phyloP scores from a whole-genome alignment of 2,329 filamentous ascomycete species.

The Aspergillus costaricaensis region DNA sequence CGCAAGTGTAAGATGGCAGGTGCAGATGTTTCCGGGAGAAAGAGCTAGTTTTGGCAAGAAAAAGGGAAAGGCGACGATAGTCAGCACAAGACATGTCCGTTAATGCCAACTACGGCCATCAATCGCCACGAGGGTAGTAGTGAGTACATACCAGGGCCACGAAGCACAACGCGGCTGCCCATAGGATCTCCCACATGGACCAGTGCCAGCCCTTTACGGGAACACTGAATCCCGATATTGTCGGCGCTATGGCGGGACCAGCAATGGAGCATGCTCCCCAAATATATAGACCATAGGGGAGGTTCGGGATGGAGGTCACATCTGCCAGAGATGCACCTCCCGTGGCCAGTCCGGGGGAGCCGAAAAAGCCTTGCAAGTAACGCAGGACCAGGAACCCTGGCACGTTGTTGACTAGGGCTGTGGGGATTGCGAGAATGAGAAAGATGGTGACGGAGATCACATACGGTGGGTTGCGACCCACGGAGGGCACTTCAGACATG shows the following conservation, averaged over 20 bases:
- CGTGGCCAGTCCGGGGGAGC: slow-evolving; percentile 9
- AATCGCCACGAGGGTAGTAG: too few species aligned
- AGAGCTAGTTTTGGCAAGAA: not conserved
- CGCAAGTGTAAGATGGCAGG: slow-evolving; percentile 16
- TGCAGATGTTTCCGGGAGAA: slow-evolving; percentile 23
- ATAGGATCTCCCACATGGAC: slow-evolving; percentile 2
- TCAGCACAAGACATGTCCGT: too few species aligned
- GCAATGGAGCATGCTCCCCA: not conserved
- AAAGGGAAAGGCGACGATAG: not conserved
- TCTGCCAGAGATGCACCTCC: slow-evolving; percentile 9
- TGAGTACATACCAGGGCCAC: not conserved
- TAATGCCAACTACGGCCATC: too few species aligned
- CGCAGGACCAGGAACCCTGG: slow-evolving; percentile 63
- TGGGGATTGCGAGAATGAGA: slow-evolving; percentile 63
- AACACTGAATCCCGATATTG: not conserved
- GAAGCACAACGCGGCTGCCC: not conserved
- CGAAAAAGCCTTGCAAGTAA: slow-evolving; percentile 65
- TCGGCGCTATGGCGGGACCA: not conserved
- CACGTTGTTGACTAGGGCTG: slow-evolving; percentile 61
- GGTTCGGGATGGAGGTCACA: not conserved
- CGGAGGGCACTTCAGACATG: slow-evolving; percentile 63
- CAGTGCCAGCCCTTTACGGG: not conserved
- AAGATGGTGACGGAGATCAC: slow-evolving; percentile 66
- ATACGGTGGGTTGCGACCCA: slow-evolving; percentile 68
- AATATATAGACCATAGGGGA: slow-evolving; percentile 12